A percentile compares a stretch with the other conserved stretches of the same genome.
Conservation (phyloP, 768 basidiomycete genomes). For the Tylopilus balloui region DNA sequence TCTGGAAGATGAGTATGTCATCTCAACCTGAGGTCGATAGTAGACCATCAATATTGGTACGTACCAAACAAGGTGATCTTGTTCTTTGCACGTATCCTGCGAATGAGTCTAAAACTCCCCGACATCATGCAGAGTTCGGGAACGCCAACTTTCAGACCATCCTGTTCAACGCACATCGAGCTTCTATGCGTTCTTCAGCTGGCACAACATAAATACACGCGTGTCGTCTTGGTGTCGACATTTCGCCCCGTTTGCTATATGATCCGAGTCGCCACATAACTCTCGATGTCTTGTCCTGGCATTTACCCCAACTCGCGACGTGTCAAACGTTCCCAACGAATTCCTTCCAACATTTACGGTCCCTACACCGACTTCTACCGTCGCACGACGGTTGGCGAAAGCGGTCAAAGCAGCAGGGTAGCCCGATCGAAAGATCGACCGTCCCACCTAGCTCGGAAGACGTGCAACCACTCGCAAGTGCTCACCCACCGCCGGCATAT, state of each 20-base stretch:
- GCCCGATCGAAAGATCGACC: too few relatives aligned
- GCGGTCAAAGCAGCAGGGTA: conserved; percentile 86
- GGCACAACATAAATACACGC: conserved; percentile 70
- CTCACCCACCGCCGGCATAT: too few relatives aligned
- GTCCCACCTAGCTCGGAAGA: too few relatives aligned
- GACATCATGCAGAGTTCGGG: conserved; percentile 95
- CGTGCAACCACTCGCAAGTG: too few relatives aligned
- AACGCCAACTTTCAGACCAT: conserved; percentile 94
- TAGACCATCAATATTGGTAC: too few relatives aligned
- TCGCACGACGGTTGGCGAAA: conserved; percentile 69
- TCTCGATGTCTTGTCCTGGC: conserved; percentile 73
- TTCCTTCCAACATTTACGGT: conserved; percentile 96
- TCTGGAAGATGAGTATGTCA: too few relatives aligned
- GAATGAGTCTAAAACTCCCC: conserved; percentile 53
- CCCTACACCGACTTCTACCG: conserved; percentile 47
- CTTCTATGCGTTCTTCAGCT: conserved; percentile 89
- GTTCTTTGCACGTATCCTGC: background rate
- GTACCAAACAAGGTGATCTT: conserved; percentile 73
- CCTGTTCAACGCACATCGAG: conserved; percentile 91
- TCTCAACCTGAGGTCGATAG: too few relatives aligned
- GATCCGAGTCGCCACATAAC: conserved; percentile 39
- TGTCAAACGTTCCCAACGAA: conserved; percentile 92
- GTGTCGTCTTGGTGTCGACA: background rate
- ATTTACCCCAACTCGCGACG: conserved; percentile 80
- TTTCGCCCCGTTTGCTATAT: background rate